Percentiles rank a stretch among this genome's conserved stretches.
These are phyloP conservation scores for Candida labiduridarum DNA, from an alignment of 1,139 yeast species.

Conservation along the genomic window DNA sequence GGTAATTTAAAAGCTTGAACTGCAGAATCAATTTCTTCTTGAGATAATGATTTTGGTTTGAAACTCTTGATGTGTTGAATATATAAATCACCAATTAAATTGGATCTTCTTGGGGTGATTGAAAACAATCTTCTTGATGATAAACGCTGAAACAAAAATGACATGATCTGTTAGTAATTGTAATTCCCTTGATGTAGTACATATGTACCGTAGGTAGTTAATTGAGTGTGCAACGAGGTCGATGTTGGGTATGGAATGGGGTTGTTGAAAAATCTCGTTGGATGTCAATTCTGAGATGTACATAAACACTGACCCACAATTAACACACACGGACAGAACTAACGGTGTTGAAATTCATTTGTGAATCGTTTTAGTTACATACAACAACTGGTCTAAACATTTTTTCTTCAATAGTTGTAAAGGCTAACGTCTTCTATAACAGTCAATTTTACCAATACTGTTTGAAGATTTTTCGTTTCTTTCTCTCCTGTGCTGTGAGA, in stretches of 20 bases:
- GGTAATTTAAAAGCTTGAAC: conserved; percentile 85
- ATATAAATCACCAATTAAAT: conserved; percentile 84
- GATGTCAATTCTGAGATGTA: no score
- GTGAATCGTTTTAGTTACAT: conserved; percentile 9
- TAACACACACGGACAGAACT: no score
- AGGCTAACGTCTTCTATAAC: not conserved
- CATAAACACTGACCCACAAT: no score
- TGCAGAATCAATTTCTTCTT: conserved; percentile 74
- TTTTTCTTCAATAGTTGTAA: conserved; percentile 3
- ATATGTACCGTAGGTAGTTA: not conserved
- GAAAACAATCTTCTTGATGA: conserved; percentile 48
- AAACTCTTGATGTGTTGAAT: conserved; percentile 83
- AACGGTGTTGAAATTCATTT: not conserved
- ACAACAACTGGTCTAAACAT: conserved; percentile 49
- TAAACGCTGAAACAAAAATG: conserved; percentile 18
- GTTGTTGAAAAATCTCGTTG: not conserved
- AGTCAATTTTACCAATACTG: not conserved
- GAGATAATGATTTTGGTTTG: conserved; percentile 78
- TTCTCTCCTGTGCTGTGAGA: not conserved
- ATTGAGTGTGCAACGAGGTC: not conserved
- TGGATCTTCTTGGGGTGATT: conserved; percentile 48
- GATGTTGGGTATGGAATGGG: not conserved
- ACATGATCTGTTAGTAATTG: not conserved
- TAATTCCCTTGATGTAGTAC: not conserved
- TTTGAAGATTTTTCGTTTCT: conserved; percentile 6